A percentile compares a stretch with the other conserved stretches of the same genome.
Evolutionary conservation across 345 rosid species (phyloP).

Genomic region (Hevea brasiliensis): DNA sequence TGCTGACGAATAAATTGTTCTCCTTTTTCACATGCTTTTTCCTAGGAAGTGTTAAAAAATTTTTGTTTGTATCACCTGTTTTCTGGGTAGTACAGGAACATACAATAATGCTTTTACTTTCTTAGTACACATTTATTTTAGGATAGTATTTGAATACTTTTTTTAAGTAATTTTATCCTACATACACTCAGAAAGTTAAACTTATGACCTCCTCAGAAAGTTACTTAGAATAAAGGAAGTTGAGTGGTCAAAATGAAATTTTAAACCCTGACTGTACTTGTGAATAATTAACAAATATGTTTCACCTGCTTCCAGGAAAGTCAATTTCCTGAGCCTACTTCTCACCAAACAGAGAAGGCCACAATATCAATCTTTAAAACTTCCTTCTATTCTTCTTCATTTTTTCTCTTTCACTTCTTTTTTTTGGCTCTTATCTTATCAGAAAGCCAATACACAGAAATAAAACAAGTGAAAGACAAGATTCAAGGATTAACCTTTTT

Average conservation of each 20-base stretch:
- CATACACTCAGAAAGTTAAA: neutral
- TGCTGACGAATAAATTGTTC: neutral
- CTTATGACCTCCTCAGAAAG: neutral
- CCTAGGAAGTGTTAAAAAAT: neutral
- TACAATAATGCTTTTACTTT: neutral
- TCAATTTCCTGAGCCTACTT: neutral
- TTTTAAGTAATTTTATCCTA: neutral
- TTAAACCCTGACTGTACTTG: neutral
- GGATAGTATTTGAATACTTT: neutral
- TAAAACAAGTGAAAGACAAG: neutral
- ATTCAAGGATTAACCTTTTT: slow-evolving; percentile 53
- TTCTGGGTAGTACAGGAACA: neutral
- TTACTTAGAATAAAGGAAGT: neutral
- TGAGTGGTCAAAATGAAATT: neutral
- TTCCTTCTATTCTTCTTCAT: neutral
- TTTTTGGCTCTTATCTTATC: neutral
- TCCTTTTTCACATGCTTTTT: neutral
- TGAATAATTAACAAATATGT: neutral
- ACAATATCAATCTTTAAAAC: neutral
- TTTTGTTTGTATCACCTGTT: neutral
- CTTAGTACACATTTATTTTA: neutral
- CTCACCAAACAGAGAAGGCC: neutral
- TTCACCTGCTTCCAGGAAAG: neutral
- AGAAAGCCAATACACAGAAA: slow-evolving; percentile 1
- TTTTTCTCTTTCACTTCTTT: neutral